Base-by-base conservation (phyloP, 1,284 basidiomycete species). In the Phellopilus nigrolimitatus region DNA sequence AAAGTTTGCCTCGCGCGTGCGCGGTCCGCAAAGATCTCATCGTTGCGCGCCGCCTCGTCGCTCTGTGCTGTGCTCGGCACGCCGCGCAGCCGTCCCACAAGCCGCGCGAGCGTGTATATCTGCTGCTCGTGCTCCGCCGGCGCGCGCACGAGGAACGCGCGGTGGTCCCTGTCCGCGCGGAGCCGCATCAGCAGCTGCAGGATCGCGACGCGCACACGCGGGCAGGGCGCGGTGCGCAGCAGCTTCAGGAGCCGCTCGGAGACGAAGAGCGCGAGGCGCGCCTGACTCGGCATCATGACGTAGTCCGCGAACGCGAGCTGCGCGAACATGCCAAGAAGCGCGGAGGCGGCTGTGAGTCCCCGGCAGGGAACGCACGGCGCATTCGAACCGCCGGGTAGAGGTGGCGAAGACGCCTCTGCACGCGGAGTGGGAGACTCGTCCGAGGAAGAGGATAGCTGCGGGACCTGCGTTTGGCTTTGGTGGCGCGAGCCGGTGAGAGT, bases 131-230 rank as follows among this genome's bases (percentile, higher is more conserved):
- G 60, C 17, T 62, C 61, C 28, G 73, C 69, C 28, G 77, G 67
- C 40, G 76, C 68, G 22, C 63, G 62, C 15, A 69, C 62, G 55
- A 90, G 85, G 65, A 88, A 97, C 34, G 99, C 67, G 12, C 87
- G 78, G 65, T 99, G 97, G 61, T 94, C 88, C 2, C 91, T 82
- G 64, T 97, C 95, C 1, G 91, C 93, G 44, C 97, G 79, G 19
- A 99, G 72, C 9, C 93, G 84, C 71, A 95, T 82, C 53, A 97
- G 66, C 75, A 95, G 97, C 62, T 95, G 91, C 7, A 99, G 71
- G 2, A 88, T 78, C 2, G 80, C 72, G 13, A 98, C 66, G 21
- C 91, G 75, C 0, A 88, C 84, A 15, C 77, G 72, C 0, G 78
- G 67, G 25, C 84, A 87, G 56, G 70, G 74, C 1, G 76, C 74